These are phyloP conservation scores for Ampelocalamus luodianensis DNA, from an alignment of 176 grass and related monocot genomes.

Conservation along the genomic window DNA sequence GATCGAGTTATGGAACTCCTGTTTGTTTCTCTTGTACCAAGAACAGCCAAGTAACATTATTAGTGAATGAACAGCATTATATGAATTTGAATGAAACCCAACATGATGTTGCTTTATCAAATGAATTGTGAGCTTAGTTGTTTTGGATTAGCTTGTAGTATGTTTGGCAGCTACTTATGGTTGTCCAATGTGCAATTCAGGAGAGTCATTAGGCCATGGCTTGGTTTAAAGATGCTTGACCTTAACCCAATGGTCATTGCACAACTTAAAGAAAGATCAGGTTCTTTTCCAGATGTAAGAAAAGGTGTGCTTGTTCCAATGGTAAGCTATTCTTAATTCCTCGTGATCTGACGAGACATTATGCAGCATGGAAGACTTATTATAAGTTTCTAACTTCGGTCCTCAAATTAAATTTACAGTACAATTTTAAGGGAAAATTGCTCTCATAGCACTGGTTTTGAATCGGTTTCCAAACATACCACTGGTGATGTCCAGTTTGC, in stretches of 20 bases:
- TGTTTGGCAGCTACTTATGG: slow-evolving; percentile 26
- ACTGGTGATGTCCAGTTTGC: too few relatives aligned
- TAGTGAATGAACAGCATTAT: neutral
- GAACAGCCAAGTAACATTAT: neutral
- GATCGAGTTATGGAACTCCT: neutral
- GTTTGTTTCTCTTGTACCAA: neutral
- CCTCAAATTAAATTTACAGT: slow-evolving; percentile 12
- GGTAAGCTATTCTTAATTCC: slow-evolving; percentile 54
- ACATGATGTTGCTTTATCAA: neutral
- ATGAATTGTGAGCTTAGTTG: neutral
- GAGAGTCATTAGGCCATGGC: slow-evolving; percentile 81
- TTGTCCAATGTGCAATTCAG: slow-evolving; percentile 52
- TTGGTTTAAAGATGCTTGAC: slow-evolving; percentile 88
- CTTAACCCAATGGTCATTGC: slow-evolving; percentile 72
- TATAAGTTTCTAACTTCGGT: neutral
- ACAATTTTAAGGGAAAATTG: neutral
- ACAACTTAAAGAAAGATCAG: slow-evolving; percentile 80
- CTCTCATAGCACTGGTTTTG: too few relatives aligned
- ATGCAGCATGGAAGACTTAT: neutral
- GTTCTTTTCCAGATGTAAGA: slow-evolving; percentile 72
- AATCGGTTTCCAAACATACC: too few relatives aligned
- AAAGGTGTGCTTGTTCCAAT: slow-evolving; percentile 75
- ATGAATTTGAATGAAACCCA: slow-evolving; percentile 3
- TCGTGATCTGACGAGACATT: neutral
- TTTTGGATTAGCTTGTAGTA: neutral